These are phyloP conservation scores for Macadamia integrifolia DNA, from an alignment of 164 flowering plant species.

Conservation along the genomic window DNA sequence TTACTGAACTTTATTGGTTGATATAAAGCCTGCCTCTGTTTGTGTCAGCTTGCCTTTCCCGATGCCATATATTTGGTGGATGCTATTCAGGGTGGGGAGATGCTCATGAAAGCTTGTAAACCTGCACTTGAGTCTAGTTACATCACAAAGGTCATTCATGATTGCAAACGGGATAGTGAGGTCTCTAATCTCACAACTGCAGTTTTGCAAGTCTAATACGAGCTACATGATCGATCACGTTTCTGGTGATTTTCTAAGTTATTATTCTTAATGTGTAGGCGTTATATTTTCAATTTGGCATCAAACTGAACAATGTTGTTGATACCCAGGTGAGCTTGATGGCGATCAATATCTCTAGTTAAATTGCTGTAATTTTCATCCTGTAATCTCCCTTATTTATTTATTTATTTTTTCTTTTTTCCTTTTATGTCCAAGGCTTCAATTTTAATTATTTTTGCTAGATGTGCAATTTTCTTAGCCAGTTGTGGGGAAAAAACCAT, in stretches of 20 bases:
- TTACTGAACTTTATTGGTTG: not conserved
- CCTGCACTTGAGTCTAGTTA: conserved; percentile 94
- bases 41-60: conserved; percentile 81
- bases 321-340: conserved; percentile 74
- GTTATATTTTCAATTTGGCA: conserved; percentile 78
- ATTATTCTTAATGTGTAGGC: conserved; percentile 45
- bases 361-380: not conserved
- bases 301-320: conserved; percentile 77
- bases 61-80: conserved; percentile 92
- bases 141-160: conserved; percentile 95
- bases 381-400: not conserved
- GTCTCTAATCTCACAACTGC: conserved; percentile 34
- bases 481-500: no score
- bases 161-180: conserved; percentile 99
- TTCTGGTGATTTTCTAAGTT: conserved; percentile 1
- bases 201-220: not conserved
- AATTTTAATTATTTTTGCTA: no score
- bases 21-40: not conserved
- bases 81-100: conserved; percentile 72
- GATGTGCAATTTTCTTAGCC: no score
- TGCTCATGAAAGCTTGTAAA: conserved; percentile 85
- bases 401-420: no score
- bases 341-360: not conserved
- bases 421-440: no score
- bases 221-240: not conserved